Percentiles rank a stretch among this genome's conserved stretches.
These are phyloP conservation scores for Cryptococcus amylolentus DNA, from an alignment of 1,284 basidiomycete genomes.

Conservation along the genomic window DNA sequence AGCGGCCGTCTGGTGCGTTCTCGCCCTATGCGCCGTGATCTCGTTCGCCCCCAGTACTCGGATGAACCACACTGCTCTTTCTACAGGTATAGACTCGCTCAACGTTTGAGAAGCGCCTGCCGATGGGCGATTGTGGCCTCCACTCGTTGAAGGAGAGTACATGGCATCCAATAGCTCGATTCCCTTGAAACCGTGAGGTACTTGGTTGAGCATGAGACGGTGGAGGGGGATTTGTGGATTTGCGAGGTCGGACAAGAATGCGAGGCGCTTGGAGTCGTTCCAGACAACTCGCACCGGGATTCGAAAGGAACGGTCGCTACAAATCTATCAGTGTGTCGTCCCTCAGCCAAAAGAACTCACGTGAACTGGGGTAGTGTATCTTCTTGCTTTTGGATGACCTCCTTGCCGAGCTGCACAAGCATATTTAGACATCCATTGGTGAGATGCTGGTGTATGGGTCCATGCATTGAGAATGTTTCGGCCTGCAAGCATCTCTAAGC, in stretches of 20 bases:
- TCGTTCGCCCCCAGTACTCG: slow-evolving; percentile 93
- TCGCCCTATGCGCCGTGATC: slow-evolving; percentile 65
- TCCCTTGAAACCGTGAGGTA: slow-evolving; percentile 90
- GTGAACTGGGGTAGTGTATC: slow-evolving; percentile 41
- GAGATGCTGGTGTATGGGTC: slow-evolving; percentile 54
- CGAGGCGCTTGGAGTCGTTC: slow-evolving; percentile 79
- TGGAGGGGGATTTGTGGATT: slow-evolving; percentile 81
- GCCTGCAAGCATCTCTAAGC: slow-evolving; percentile 41
- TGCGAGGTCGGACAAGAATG: slow-evolving; percentile 88
- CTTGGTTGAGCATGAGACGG: slow-evolving; percentile 75
- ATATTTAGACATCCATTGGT: slow-evolving; percentile 58
- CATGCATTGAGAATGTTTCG: slow-evolving; percentile 57
- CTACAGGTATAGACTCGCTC: slow-evolving; percentile 71
- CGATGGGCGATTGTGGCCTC: slow-evolving; percentile 8
- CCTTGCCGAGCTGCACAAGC: slow-evolving; percentile 74
- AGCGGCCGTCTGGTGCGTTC: slow-evolving; percentile 16
- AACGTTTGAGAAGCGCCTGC: slow-evolving; percentile 12
- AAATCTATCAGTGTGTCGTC: slow-evolving; percentile 3
- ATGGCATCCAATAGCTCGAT: slow-evolving; percentile 86
- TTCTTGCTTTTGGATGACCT: slow-evolving; percentile 63
- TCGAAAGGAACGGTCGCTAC: slow-evolving; percentile 70
- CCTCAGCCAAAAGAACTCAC: slow-evolving; percentile 18
- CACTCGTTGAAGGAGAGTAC: slow-evolving; percentile 50
- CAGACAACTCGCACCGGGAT: slow-evolving; percentile 84
- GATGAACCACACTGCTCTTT: slow-evolving; percentile 91